Evolutionary conservation across 768 basidiomycete genomes (phyloP).

Genomic region (Tricholoma flavovirens): DNA sequence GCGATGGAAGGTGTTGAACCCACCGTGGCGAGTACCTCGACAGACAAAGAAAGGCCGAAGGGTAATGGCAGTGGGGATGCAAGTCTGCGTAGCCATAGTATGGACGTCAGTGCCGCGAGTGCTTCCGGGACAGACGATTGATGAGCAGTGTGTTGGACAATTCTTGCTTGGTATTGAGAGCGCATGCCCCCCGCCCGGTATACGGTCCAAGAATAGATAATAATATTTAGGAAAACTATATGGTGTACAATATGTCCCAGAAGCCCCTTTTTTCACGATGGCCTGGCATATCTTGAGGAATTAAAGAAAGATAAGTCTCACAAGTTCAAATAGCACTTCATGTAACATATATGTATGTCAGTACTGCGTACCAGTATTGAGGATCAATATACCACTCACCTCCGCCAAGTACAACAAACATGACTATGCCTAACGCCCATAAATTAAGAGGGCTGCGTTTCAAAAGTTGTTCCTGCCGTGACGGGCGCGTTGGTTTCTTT

Average conservation of each 20-base stretch:
- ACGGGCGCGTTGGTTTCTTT: constrained; percentile 69
- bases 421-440: constrained; percentile 66
- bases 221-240: neutral
- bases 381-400: constrained; percentile 36
- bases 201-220: neutral
- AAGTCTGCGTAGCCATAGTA: constrained; percentile 51
- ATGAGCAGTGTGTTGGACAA: constrained; percentile 17
- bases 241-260: constrained; percentile 4
- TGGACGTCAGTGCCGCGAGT: constrained; percentile 54
- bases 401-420: constrained; percentile 79
- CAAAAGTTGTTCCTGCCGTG: constrained; percentile 62
- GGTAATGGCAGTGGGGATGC: constrained; percentile 30
- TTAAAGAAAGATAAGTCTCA: constrained; percentile 62
- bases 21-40: constrained; percentile 20
- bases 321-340: constrained; percentile 70
- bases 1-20: constrained; percentile 72
- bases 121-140: constrained; percentile 44
- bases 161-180: neutral
- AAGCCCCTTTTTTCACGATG: constrained; percentile 1
- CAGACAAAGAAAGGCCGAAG: constrained; percentile 30
- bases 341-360: neutral
- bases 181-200: neutral
- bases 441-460: constrained; percentile 72
- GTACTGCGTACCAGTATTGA: neutral
- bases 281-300: neutral